phyloP scores from a whole-genome alignment of 352 stramenopile species.

The Pythium rhizo-oryzae region DNA sequence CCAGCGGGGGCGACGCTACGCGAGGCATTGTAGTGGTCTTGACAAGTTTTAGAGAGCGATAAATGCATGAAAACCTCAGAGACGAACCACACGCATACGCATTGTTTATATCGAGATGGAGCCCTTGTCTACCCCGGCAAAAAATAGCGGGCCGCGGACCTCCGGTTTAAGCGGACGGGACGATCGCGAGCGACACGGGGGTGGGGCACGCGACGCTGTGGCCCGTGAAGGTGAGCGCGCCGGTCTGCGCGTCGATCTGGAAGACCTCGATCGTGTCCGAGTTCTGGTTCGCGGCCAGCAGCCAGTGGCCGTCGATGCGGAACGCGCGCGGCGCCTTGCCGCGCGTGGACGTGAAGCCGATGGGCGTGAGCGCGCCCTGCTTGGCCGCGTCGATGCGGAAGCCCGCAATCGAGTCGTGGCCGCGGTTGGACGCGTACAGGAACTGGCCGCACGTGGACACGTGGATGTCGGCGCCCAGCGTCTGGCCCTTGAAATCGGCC shows the following conservation, averaged over 20 bases:
- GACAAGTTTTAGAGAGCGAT: background rate
- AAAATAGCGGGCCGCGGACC: conserved; percentile 15
- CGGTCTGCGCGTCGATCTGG: conserved; percentile 36
- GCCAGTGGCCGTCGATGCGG: conserved; percentile 31
- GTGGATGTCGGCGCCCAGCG: conserved; percentile 38
- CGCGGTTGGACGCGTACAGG: conserved; percentile 51
- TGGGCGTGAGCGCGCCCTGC: conserved; percentile 23
- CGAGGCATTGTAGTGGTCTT: conserved; percentile 7
- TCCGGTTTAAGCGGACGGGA: conserved; percentile 19
- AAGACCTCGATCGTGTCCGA: conserved; percentile 52
- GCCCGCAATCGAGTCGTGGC: conserved; percentile 42
- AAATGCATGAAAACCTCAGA: too few relatives aligned
- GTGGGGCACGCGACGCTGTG: conserved; percentile 36
- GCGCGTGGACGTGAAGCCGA: conserved; percentile 37
- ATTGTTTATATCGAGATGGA: too few relatives aligned
- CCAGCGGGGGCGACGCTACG: conserved; percentile 9
- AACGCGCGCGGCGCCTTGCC: conserved; percentile 43
- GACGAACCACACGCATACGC: background rate
- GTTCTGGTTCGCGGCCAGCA: conserved; percentile 56
- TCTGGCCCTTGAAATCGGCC: conserved; percentile 38
- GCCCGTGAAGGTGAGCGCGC: conserved; percentile 40
- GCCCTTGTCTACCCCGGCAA: background rate
- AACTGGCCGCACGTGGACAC: conserved; percentile 41
- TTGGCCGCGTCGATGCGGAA: conserved; percentile 34
- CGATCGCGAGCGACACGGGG: conserved; percentile 39